phyloP scores from a whole-genome alignment of 1,139 yeast species.

The Hyphopichia wangnamkhiaoensis region DNA sequence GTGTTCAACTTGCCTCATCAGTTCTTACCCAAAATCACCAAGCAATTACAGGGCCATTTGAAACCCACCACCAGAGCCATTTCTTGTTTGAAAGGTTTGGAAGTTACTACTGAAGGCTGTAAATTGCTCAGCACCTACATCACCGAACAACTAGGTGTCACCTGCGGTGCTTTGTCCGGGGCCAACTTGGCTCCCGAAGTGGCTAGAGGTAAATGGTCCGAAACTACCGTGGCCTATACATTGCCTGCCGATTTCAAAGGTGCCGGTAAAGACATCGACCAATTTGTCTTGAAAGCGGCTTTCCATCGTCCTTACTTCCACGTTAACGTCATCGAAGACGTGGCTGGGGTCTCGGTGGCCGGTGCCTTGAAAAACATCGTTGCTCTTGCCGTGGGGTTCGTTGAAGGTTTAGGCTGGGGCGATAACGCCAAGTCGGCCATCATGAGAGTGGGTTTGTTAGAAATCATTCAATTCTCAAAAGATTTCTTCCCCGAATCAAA shows the following conservation, averaged over 20 bases:
- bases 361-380: constrained; percentile 95
- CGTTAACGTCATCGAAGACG: constrained; percentile 84
- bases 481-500: constrained; percentile 69
- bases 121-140: constrained; percentile 75
- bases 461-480: constrained; percentile 62
- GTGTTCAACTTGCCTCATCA: constrained; percentile 95
- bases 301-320: constrained; percentile 97
- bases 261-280: constrained; percentile 71
- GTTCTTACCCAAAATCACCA: constrained; percentile 72
- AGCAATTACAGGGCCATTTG: constrained; percentile 75
- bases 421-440: constrained; percentile 95
- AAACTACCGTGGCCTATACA: constrained; percentile 89
- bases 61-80: constrained; percentile 74
- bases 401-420: constrained; percentile 97
- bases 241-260: constrained; percentile 72
- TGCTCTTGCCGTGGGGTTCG: constrained; percentile 92
- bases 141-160: constrained; percentile 72
- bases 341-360: constrained; percentile 90
- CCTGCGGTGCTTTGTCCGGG: constrained; percentile 93
- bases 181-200: constrained; percentile 96
- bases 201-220: constrained; percentile 90
- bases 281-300: constrained; percentile 62
- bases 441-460: constrained; percentile 90
- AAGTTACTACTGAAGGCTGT: constrained; percentile 78
- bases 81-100: constrained; percentile 91